A percentile compares a stretch with the other conserved stretches of the same genome.
Conservation (phyloP, 371 early-diverging fungal genomes). For the Lichtheimia corymbifera region DNA sequence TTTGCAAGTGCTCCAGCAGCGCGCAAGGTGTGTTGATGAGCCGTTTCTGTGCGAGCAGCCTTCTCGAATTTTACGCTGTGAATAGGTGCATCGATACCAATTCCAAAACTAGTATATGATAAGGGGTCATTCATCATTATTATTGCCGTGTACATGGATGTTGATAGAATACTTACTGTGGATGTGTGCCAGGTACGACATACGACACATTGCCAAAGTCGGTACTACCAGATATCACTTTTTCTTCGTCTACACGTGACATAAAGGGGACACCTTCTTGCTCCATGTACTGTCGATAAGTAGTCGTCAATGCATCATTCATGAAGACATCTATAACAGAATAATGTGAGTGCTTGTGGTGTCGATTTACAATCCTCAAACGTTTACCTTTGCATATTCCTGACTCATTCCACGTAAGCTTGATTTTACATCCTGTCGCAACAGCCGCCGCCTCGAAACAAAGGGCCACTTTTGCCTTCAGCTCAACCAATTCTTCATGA, state of each 20-base stretch:
- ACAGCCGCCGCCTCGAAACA: constrained; percentile 68
- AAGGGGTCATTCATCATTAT: too few species aligned
- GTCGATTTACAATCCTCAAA: background rate
- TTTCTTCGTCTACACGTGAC: constrained; percentile 39
- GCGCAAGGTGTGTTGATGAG: constrained; percentile 57
- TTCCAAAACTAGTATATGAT: constrained; percentile 2
- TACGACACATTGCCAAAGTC: constrained; percentile 76
- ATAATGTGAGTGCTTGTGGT: too few species aligned
- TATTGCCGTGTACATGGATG: too few species aligned
- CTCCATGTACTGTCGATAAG: constrained; percentile 59
- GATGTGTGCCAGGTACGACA: constrained; percentile 7
- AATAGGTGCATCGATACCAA: constrained; percentile 5
- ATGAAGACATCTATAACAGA: constrained; percentile 2
- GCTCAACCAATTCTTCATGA: constrained; percentile 38
- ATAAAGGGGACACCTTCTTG: constrained; percentile 46
- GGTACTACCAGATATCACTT: constrained; percentile 53
- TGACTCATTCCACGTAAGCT: constrained; percentile 49
- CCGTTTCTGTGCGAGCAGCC: constrained; percentile 56
- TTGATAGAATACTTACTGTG: constrained; percentile 4
- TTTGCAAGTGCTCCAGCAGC: constrained; percentile 8
- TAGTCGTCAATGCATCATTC: constrained; percentile 60
- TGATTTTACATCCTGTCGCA: constrained; percentile 72
- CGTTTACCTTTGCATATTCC: constrained; percentile 31
- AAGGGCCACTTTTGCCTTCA: constrained; percentile 51
- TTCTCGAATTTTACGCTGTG: constrained; percentile 67